Evolutionary conservation across 495 filamentous ascomycete species (phyloP).

Genomic region (Lophium mytilinum): DNA sequence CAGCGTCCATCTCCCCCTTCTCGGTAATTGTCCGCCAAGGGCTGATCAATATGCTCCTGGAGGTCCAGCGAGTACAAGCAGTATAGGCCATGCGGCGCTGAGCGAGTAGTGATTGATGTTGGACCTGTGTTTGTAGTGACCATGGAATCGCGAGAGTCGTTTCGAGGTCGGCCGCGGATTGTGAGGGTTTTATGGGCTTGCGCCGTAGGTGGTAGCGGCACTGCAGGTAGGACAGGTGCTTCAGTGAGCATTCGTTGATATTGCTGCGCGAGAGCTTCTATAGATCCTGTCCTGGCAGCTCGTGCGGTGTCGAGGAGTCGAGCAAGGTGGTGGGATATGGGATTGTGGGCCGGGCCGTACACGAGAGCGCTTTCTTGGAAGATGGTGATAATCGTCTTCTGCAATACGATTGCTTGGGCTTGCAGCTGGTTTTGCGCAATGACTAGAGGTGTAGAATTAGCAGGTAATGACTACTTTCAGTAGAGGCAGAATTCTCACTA

Average conservation of each 20-base stretch:
- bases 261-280: conserved; percentile 9
- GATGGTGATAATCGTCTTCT: conserved; percentile 13
- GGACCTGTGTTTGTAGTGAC: neutral
- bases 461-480: neutral
- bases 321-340: conserved; percentile 2
- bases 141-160: neutral
- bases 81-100: conserved; percentile 2
- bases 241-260: conserved; percentile 13
- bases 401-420: conserved; percentile 13
- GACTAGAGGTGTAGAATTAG: conserved; percentile 4
- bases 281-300: conserved; percentile 3
- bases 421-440: conserved; percentile 19
- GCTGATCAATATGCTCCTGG: conserved; percentile 7
- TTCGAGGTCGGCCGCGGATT: neutral
- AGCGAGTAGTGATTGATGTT: neutral
- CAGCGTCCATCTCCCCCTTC: conserved; percentile 8
- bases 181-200: neutral
- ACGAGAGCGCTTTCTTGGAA: conserved; percentile 6
- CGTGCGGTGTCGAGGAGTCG: conserved; percentile 13
- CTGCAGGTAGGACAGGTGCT: neutral
- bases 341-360: neutral
- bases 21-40: conserved; percentile 9
- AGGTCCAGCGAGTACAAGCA: conserved; percentile 15
- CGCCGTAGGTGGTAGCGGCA: neutral
- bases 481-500: conserved; percentile 1